Evolutionary conservation across 805 yeast species (phyloP).

Genomic region (Starmerella vaccinii): DNA sequence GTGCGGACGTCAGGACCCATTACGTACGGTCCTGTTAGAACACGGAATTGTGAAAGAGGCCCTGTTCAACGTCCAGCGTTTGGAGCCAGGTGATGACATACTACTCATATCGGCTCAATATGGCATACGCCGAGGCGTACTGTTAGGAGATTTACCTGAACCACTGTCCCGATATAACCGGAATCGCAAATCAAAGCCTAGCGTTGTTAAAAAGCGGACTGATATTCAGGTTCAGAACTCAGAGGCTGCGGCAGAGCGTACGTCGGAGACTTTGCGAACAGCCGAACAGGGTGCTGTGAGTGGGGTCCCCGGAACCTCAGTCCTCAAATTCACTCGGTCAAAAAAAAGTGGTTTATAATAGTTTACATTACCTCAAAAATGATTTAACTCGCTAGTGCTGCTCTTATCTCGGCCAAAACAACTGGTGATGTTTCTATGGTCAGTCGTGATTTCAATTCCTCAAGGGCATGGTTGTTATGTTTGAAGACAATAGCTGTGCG

Average conservation of each 20-base stretch:
- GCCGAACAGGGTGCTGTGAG: background rate
- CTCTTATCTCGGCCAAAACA: background rate
- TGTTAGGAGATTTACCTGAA: background rate
- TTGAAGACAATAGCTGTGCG: conserved; percentile 31
- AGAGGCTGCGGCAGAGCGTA: background rate
- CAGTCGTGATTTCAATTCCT: background rate
- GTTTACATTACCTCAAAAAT: background rate
- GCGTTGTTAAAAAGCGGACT: background rate
- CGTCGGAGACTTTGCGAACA: background rate
- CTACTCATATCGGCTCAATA: conserved; percentile 1
- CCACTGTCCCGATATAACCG: background rate
- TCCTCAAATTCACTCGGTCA: background rate
- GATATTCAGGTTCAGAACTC: background rate
- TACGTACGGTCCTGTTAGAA: background rate
- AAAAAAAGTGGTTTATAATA: background rate
- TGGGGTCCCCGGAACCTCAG: background rate
- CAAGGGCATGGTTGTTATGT: background rate
- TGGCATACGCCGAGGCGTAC: background rate
- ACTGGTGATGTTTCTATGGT: conserved; percentile 3
- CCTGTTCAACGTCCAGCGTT: background rate
- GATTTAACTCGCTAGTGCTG: background rate
- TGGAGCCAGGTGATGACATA: background rate
- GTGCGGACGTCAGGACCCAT: background rate
- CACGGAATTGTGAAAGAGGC: conserved; percentile 4
- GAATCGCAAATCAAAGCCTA: background rate